Conservation (phyloP, 2,329 filamentous ascomycete genomes). For the Geosmithia flava region DNA sequence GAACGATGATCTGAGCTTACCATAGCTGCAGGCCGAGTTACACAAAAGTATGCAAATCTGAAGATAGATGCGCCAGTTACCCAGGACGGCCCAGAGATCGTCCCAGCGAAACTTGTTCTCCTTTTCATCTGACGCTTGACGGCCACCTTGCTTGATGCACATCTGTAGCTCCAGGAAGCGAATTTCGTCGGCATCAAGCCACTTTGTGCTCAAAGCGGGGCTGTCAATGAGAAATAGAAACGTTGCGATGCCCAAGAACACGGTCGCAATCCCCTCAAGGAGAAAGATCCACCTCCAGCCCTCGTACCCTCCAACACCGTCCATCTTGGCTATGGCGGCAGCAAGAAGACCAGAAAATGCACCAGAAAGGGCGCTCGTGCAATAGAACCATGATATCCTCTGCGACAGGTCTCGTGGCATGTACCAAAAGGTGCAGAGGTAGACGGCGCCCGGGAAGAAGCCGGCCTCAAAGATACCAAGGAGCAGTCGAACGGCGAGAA, state of each 20-base stretch:
- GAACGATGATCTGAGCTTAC: not conserved
- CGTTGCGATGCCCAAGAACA: constrained; percentile 50
- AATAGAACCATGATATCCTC: constrained; percentile 65
- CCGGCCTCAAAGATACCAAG: constrained; percentile 55
- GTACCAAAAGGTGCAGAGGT: constrained; percentile 47
- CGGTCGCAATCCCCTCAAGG: constrained; percentile 57
- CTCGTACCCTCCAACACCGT: constrained; percentile 44
- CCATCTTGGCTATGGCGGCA: constrained; percentile 57
- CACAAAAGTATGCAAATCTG: constrained; percentile 52
- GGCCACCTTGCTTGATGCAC: constrained; percentile 19
- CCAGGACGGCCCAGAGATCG: constrained; percentile 60
- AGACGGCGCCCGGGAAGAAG: constrained; percentile 51
- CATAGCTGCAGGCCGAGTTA: constrained; percentile 40
- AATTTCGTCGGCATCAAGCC: constrained; percentile 55
- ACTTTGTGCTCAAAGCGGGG: constrained; percentile 30
- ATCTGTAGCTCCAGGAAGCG: constrained; percentile 58
- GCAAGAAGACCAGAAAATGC: constrained; percentile 65
- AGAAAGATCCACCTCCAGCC: constrained; percentile 59
- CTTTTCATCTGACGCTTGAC: constrained; percentile 33
- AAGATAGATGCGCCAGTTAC: constrained; percentile 67
- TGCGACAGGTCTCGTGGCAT: constrained; percentile 40
- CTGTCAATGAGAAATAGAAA: constrained; percentile 73
- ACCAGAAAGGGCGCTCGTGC: constrained; percentile 66
- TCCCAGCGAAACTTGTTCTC: constrained; percentile 64
- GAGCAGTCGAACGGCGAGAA: constrained; percentile 38